Conservation (phyloP, 192 early-diverging fungal genomes). For the Spinellus fusiger region DNA sequence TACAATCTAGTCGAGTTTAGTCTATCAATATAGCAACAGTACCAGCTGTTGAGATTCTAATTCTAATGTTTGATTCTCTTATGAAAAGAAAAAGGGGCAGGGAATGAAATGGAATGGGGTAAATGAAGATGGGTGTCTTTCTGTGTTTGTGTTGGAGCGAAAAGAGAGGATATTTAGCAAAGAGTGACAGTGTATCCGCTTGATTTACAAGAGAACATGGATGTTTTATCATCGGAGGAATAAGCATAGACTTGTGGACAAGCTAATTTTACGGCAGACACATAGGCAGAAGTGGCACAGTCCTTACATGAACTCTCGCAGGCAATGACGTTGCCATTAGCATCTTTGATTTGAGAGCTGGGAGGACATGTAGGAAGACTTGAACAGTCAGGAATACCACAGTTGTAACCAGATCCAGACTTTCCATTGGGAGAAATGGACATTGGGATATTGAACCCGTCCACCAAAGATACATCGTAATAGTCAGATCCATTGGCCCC, state of each 20-base stretch:
- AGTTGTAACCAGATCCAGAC: constrained; percentile 2
- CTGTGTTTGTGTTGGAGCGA: too few relatives aligned
- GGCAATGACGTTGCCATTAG: constrained; percentile 17
- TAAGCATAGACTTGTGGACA: constrained; percentile 16
- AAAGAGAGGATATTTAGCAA: constrained; percentile 12
- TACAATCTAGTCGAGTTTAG: too few relatives aligned
- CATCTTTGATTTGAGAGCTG: constrained; percentile 3
- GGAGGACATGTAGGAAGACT: constrained; percentile 11
- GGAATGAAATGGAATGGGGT: too few relatives aligned
- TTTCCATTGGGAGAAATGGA: constrained; percentile 11
- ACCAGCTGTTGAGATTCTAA: too few relatives aligned
- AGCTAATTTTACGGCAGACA: constrained; percentile 2
- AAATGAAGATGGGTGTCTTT: too few relatives aligned
- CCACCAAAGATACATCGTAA: constrained; percentile 25
- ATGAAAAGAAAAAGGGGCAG: too few relatives aligned
- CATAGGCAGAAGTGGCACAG: background rate
- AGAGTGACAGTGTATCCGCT: constrained; percentile 21
- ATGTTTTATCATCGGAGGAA: constrained; percentile 21
- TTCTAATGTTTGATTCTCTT: too few relatives aligned
- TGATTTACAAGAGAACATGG: constrained; percentile 13
- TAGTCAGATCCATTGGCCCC: constrained; percentile 14
- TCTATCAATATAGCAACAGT: too few relatives aligned
- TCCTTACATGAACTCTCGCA: constrained; percentile 14
- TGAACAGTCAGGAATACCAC: constrained; percentile 11
- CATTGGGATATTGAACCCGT: constrained; percentile 26